Evolutionary conservation across 2,329 filamentous ascomycete genomes (phyloP).

Genomic region (Penicillium sp.): DNA sequence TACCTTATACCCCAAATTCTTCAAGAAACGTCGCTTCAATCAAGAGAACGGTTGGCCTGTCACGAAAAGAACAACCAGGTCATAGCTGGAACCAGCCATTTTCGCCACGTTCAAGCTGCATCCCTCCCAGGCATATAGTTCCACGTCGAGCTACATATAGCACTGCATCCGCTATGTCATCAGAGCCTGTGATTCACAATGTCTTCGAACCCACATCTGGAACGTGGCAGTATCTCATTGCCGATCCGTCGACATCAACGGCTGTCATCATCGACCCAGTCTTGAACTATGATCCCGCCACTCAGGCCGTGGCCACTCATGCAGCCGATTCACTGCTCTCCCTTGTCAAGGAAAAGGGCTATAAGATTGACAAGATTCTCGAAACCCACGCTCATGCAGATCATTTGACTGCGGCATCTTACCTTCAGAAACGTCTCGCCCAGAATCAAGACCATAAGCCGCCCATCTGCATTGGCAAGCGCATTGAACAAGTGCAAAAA

Average conservation of each 20-base stretch:
- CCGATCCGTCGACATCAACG: conserved; percentile 42
- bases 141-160: conserved; percentile 2
- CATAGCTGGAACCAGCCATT: not conserved
- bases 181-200: conserved; percentile 22
- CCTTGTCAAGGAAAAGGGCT: conserved; percentile 38
- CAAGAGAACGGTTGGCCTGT: not conserved
- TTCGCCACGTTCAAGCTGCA: not conserved
- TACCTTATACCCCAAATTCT: not conserved
- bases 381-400: conserved; percentile 51
- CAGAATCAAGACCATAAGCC: conserved; percentile 34
- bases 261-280: conserved; percentile 57
- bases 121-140: not conserved
- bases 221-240: conserved; percentile 57
- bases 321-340: conserved; percentile 48
- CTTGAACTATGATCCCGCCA: conserved; percentile 47
- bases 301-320: conserved; percentile 40
- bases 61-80: not conserved
- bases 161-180: conserved; percentile 1
- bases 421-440: conserved; percentile 44
- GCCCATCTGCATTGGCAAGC: conserved; percentile 49
- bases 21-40: not conserved
- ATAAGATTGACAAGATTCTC: conserved; percentile 46
- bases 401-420: conserved; percentile 52
- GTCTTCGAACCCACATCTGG: conserved; percentile 38
- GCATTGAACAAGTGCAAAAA: conserved; percentile 48